Percentiles rank a stretch among this genome's conserved stretches.
Evolutionary conservation across 345 rosid genomes (phyloP).

Genomic region (Litchi chinensis): DNA sequence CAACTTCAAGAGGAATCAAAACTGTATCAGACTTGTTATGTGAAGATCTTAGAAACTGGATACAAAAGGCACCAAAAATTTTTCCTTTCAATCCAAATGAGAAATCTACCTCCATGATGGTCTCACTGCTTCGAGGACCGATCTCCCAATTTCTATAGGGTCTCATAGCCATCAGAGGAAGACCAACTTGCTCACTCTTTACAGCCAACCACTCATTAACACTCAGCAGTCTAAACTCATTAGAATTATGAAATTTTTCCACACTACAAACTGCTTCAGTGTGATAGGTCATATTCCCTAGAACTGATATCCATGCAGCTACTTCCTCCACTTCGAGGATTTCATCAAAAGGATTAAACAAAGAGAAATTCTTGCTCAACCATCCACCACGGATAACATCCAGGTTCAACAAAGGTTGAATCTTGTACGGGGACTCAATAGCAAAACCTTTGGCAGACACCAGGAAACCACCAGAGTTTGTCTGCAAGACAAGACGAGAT

Average conservation of each 20-base stretch:
- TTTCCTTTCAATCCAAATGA: constrained; percentile 47
- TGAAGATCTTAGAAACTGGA: constrained; percentile 54
- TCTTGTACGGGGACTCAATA: constrained; percentile 54
- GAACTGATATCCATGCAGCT: constrained; percentile 54
- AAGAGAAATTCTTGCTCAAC: constrained; percentile 53
- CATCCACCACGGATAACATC: constrained; percentile 44
- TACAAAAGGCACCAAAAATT: constrained; percentile 51
- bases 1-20: constrained; percentile 59
- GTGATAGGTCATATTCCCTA: constrained; percentile 43
- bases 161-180: constrained; percentile 50
- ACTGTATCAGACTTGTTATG: constrained; percentile 44
- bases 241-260: constrained; percentile 31
- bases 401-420: constrained; percentile 41
- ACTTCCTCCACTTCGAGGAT: constrained; percentile 51
- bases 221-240: constrained; percentile 27
- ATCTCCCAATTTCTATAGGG: constrained; percentile 61
- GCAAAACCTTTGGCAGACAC: constrained; percentile 66
- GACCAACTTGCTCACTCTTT: constrained; percentile 38
- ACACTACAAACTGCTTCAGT: constrained; percentile 53
- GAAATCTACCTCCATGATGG: constrained; percentile 56
- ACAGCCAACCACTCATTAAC: constrained; percentile 59
- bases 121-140: constrained; percentile 37
- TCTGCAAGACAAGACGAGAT: constrained; percentile 60
- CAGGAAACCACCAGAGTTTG: constrained; percentile 70
- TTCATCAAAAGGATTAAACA: constrained; percentile 68